Base-by-base conservation (phyloP, 306 rosid species). In the Corylus avellana region DNA sequence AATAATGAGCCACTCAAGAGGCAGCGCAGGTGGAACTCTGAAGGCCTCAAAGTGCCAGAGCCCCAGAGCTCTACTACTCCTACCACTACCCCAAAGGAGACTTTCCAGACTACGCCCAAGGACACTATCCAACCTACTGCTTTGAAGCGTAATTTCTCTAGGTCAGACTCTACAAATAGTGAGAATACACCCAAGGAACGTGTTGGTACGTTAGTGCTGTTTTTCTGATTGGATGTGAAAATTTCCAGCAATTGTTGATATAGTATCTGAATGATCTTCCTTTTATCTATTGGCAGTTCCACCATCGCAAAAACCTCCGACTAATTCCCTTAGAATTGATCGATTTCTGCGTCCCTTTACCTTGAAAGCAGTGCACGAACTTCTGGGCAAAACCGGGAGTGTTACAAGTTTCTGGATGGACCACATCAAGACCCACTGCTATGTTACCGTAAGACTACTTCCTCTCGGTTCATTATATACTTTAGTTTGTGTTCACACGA, bases 351-450 rank as follows among this genome's bases (percentile, higher is more conserved):
- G 99, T 44, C 99, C 99, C 59, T 93, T 96, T 85, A 96, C 98
- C 78, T 87, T 96, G 79, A 96, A 96, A 86, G 92, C 94, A 42
- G 98, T 96, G 82, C 99, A 93, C 88, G 99, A 93, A 72, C 93
- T 96, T 89, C 77, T 96, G 29, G 97, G 94, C 29, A 93, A 92
- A 86, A 91, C 93, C 67, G 98, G 99, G 70, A 81, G 71, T 14
- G 92, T 96, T 22, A 72, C 82, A 66, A 87, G 87, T 83, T 96
- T 96, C 85, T 96, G 99, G 99, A 96, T 96, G 98, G 99, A 96
- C 83, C 99, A 91, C 83, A 96, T 96, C 70, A 96, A 96, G 89
- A 93, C 99, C 63, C 99, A 96, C 81, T 96, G 99, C 94, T 96
- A 86, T 84, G 97, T 96, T 73, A 91, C 99, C 39, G 99, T 96